phyloP scores from a whole-genome alignment of 495 filamentous ascomycete species.

The Neurospora sp. region DNA sequence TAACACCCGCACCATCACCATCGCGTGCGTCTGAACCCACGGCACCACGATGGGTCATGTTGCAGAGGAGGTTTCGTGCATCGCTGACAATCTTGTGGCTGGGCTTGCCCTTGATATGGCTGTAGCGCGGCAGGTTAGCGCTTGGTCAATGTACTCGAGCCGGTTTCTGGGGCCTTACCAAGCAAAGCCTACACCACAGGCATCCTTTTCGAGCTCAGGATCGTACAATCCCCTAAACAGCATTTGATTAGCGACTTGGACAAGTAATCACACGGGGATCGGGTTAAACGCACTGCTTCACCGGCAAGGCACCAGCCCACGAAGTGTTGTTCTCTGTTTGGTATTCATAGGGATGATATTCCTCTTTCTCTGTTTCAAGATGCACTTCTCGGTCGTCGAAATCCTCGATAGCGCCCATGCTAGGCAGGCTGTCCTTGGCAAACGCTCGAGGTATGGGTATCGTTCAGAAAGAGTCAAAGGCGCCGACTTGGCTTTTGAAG shows the following conservation, averaged over 20 bases:
- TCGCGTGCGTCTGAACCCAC: conserved; percentile 97
- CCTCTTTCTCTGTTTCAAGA: conserved; percentile 40
- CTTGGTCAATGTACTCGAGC: neutral
- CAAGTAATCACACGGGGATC: neutral
- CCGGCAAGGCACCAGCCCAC: conserved; percentile 90
- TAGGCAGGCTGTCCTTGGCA: conserved; percentile 38
- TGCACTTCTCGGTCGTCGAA: conserved; percentile 49
- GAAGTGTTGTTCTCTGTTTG: conserved; percentile 79
- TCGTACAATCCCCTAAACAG: conserved; percentile 72
- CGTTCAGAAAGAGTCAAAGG: neutral
- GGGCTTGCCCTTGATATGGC: conserved; percentile 92
- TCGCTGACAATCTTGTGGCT: conserved; percentile 99
- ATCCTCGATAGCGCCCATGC: conserved; percentile 47
- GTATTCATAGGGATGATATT: conserved; percentile 65
- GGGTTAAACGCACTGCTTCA: conserved; percentile 64
- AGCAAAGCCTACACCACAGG: conserved; percentile 97
- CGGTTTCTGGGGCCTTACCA: conserved; percentile 53
- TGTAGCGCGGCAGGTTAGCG: conserved; percentile 23
- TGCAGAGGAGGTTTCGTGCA: conserved; percentile 94
- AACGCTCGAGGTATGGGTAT: conserved; percentile 6
- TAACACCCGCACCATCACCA: conserved; percentile 96
- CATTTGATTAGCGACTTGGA: conserved; percentile 1
- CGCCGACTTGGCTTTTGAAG: neutral
- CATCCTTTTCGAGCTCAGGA: conserved; percentile 95
- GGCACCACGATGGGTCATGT: conserved; percentile 99